These are phyloP conservation scores for Aspergillus tanneri DNA, from an alignment of 2,329 filamentous ascomycete species.

Conservation along the genomic window DNA sequence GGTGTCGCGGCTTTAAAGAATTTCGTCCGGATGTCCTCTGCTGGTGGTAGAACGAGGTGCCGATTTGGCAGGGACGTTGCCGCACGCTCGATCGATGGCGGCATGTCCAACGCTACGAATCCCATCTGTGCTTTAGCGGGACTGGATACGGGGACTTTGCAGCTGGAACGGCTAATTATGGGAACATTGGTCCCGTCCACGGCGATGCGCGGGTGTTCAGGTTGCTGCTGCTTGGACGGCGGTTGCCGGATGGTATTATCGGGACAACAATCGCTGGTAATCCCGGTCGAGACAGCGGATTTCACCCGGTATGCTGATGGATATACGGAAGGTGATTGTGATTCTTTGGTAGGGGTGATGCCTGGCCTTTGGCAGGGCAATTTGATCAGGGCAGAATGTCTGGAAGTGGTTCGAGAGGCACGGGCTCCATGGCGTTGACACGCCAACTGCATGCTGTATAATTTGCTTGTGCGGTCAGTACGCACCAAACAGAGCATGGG, in stretches of 20 bases:
- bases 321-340: slow-evolving; percentile 45
- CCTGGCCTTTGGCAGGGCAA: slow-evolving; percentile 48
- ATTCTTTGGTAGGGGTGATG: no score
- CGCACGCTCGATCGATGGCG: slow-evolving; percentile 29
- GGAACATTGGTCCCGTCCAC: slow-evolving; percentile 51
- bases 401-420: slow-evolving; percentile 53
- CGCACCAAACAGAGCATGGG: not conserved
- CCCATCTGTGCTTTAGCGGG: slow-evolving; percentile 51
- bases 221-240: slow-evolving; percentile 27
- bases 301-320: slow-evolving; percentile 56
- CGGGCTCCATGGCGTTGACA: slow-evolving; percentile 44
- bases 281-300: slow-evolving; percentile 49
- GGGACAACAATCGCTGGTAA: slow-evolving; percentile 34
- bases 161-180: slow-evolving; percentile 44
- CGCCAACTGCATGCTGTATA: slow-evolving; percentile 28
- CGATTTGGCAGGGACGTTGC: slow-evolving; percentile 36
- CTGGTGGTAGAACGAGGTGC: slow-evolving; percentile 46
- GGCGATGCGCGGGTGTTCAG: slow-evolving; percentile 52
- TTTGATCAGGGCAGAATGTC: slow-evolving; percentile 55
- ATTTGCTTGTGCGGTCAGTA: slow-evolving; percentile 2
- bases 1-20: slow-evolving; percentile 23
- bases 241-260: slow-evolving; percentile 11
- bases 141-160: slow-evolving; percentile 53
- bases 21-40: slow-evolving; percentile 52
- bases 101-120: slow-evolving; percentile 53